A percentile compares a stretch with the other conserved stretches of the same genome.
phyloP scores from a whole-genome alignment of 495 filamentous ascomycete genomes.

The Hypoxylon crocopeplum region DNA sequence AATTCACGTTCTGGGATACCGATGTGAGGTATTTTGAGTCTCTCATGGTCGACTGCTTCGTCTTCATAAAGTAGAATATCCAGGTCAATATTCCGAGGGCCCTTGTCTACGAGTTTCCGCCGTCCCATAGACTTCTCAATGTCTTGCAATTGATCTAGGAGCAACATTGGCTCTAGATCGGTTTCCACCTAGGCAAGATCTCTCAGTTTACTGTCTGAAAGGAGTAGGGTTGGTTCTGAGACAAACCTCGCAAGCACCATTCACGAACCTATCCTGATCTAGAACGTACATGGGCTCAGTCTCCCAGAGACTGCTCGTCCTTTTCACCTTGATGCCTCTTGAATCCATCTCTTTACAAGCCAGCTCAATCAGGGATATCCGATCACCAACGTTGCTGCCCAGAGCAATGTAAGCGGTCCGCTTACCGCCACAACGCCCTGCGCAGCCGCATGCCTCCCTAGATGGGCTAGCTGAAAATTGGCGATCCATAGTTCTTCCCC shows the following conservation, averaged over 20 bases:
- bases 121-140: conserved; percentile 83
- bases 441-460: conserved; percentile 12
- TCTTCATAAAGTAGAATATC: conserved; percentile 91
- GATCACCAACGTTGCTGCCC: conserved; percentile 92
- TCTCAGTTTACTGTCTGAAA: conserved; percentile 22
- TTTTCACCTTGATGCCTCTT: conserved; percentile 71
- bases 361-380: conserved; percentile 78
- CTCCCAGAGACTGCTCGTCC: conserved; percentile 91
- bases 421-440: conserved; percentile 10
- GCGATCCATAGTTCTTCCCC: conserved; percentile 16
- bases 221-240: neutral
- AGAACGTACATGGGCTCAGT: conserved; percentile 96
- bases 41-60: conserved; percentile 65
- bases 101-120: conserved; percentile 87
- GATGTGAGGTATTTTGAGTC: conserved; percentile 83
- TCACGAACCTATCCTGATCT: conserved; percentile 87
- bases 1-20: conserved; percentile 92
- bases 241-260: conserved; percentile 91
- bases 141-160: conserved; percentile 80
- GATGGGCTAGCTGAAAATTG: conserved; percentile 21
- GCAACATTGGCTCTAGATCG: conserved; percentile 70
- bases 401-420: conserved; percentile 79
- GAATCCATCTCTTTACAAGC: conserved; percentile 79
- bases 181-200: conserved; percentile 74
- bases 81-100: conserved; percentile 90